Percentiles rank a stretch among this genome's conserved stretches.
Evolutionary conservation across 2,329 filamentous ascomycete species (phyloP).

Genomic region (Geosmithia putterillii): DNA sequence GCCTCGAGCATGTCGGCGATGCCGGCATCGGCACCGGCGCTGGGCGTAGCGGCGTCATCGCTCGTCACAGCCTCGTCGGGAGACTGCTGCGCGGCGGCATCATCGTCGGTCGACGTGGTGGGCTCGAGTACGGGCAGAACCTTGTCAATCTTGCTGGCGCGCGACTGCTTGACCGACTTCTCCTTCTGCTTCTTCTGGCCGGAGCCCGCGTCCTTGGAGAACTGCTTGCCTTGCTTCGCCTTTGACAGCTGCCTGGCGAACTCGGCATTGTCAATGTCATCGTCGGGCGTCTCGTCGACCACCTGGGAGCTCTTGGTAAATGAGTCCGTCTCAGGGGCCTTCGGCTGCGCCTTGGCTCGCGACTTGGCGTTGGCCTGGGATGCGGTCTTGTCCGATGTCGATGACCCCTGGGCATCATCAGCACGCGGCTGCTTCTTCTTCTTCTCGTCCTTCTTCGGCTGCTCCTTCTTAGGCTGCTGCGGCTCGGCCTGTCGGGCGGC

Average conservation of each 20-base stretch:
- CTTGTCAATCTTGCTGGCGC: conserved; percentile 36
- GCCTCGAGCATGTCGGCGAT: conserved; percentile 89
- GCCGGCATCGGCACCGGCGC: conserved; percentile 23
- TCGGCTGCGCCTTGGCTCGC: conserved; percentile 23
- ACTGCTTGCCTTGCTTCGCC: conserved; percentile 57
- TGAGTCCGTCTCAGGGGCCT: conserved; percentile 13
- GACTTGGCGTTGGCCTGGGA: conserved; percentile 20
- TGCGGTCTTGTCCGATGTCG: too few species aligned
- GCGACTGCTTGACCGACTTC: conserved; percentile 60
- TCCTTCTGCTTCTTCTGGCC: conserved; percentile 54
- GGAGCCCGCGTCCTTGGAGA: conserved; percentile 37
- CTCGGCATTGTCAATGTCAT: conserved; percentile 56
- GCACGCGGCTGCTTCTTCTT: conserved; percentile 35
- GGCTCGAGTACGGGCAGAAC: conserved; percentile 17
- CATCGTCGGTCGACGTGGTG: conserved; percentile 48
- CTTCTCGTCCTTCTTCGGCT: conserved; percentile 25
- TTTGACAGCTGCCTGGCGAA: conserved; percentile 65
- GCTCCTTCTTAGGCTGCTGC: conserved; percentile 14
- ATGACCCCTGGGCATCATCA: conserved; percentile 23
- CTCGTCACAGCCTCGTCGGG: conserved; percentile 62
- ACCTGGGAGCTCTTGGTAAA: conserved; percentile 13
- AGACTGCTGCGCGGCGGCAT: neutral
- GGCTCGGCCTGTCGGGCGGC: conserved; percentile 11
- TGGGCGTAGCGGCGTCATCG: conserved; percentile 46
- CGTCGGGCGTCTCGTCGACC: conserved; percentile 35